phyloP scores from a whole-genome alignment of 116 monocot species.

The Posidonia oceanica region DNA sequence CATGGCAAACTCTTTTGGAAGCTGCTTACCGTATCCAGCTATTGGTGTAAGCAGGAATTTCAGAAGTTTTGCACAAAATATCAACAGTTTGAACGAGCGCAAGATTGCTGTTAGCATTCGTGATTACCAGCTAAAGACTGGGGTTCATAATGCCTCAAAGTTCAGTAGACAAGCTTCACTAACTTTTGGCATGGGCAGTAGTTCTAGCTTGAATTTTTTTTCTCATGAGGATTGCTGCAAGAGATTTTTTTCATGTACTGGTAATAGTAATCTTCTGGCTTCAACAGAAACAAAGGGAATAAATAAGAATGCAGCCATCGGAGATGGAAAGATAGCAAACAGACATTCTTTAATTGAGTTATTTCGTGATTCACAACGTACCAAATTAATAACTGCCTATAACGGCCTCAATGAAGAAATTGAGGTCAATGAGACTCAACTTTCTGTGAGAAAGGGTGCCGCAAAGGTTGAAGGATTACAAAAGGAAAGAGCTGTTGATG shows the following conservation, averaged over 20 bases:
- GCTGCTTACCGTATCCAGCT: not conserved
- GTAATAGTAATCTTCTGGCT: not conserved
- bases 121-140: not conserved
- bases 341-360: constrained; percentile 13
- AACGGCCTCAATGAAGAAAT: constrained; percentile 12
- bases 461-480: not conserved
- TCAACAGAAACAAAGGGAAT: not conserved
- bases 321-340: constrained; percentile 2
- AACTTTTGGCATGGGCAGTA: not conserved
- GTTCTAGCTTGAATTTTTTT: not conserved
- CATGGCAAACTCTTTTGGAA: not conserved
- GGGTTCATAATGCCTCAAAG: not conserved
- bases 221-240: not conserved
- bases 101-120: not conserved
- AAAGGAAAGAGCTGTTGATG: constrained; percentile 7
- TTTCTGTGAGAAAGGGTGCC: constrained; percentile 7
- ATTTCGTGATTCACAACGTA: constrained; percentile 7
- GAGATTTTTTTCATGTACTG: not conserved
- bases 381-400: constrained; percentile 9
- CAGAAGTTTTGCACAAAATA: not conserved
- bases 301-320: not conserved
- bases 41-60: not conserved
- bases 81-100: not conserved
- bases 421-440: constrained; percentile 5
- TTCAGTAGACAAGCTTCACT: not conserved